phyloP scores from a whole-genome alignment of 169 alveolate species.

The Toxoplasma gondii region DNA sequence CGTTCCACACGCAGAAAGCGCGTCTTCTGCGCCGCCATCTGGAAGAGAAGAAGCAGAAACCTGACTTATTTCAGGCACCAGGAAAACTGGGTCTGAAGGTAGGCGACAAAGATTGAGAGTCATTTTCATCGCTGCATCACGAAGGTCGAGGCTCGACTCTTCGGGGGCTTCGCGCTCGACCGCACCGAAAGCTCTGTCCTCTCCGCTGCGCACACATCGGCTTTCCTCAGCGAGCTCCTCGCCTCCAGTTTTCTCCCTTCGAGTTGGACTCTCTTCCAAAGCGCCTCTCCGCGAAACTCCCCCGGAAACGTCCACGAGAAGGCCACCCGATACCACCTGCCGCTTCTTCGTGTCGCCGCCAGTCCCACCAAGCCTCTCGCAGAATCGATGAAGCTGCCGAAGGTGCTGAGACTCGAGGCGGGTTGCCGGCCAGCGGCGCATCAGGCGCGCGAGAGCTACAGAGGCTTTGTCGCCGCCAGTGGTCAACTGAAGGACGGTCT shows the following conservation, averaged over 20 bases:
- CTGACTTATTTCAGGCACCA: neutral
- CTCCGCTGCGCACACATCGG: neutral
- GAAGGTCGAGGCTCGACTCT: neutral
- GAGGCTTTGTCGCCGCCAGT: neutral
- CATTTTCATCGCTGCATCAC: neutral
- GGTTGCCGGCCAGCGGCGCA: neutral
- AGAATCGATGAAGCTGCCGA: slow-evolving; percentile 8
- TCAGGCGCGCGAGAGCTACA: neutral
- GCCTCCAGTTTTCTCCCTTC: no score
- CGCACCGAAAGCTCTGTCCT: neutral
- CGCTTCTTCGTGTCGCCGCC: neutral
- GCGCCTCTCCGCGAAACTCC: no score
- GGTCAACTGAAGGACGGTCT: neutral
- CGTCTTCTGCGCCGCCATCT: neutral
- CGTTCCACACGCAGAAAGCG: neutral
- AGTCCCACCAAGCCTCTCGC: neutral
- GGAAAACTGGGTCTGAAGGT: slow-evolving; percentile 6
- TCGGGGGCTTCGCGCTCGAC: neutral
- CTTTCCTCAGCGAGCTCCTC: no score
- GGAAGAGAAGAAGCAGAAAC: neutral
- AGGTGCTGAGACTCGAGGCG: slow-evolving; percentile 22
- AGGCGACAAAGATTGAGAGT: slow-evolving; percentile 11
- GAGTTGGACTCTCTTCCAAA: no score
- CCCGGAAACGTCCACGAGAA: no score
- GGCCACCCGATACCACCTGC: no score